phyloP scores from a whole-genome alignment of 2,329 filamentous ascomycete species.

The Nemania serpens region DNA sequence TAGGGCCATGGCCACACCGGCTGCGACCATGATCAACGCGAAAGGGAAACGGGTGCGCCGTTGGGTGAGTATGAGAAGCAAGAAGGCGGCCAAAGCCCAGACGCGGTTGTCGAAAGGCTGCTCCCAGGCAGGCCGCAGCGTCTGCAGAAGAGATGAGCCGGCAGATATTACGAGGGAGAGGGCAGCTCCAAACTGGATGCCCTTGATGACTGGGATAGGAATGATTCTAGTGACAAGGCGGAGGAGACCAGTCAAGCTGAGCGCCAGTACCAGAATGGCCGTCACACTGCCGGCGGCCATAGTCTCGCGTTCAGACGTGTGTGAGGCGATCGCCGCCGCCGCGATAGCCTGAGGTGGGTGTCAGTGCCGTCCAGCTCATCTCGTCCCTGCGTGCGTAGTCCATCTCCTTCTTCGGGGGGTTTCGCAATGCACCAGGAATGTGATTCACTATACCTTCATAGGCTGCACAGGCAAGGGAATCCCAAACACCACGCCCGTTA shows the following conservation, averaged over 20 bases:
- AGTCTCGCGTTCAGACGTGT: constrained; percentile 70
- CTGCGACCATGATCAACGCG: constrained; percentile 71
- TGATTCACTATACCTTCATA: constrained; percentile 59
- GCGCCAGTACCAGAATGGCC: constrained; percentile 70
- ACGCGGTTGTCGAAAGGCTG: constrained; percentile 75
- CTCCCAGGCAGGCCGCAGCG: constrained; percentile 65
- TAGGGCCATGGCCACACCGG: constrained; percentile 70
- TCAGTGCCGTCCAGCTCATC: constrained; percentile 7
- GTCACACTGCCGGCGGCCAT: constrained; percentile 86
- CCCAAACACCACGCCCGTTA: constrained; percentile 81
- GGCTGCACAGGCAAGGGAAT: constrained; percentile 91
- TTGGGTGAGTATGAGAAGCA: constrained; percentile 71
- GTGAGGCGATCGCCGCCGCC: constrained; percentile 78
- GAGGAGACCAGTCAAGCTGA: constrained; percentile 81
- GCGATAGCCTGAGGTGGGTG: constrained; percentile 70
- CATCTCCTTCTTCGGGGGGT: not conserved
- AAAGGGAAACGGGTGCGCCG: constrained; percentile 72
- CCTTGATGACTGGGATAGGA: constrained; percentile 87
- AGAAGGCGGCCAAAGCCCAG: constrained; percentile 76
- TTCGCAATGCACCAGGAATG: not conserved
- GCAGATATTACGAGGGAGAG: constrained; percentile 81
- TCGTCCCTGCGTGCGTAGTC: not conserved
- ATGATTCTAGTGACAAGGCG: constrained; percentile 73
- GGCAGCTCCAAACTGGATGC: constrained; percentile 92
- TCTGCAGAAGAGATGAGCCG: constrained; percentile 68